Percentiles rank a stretch among this genome's conserved stretches.
phyloP scores from a whole-genome alignment of 169 alveolate species.

The Blepharisma undulans region DNA sequence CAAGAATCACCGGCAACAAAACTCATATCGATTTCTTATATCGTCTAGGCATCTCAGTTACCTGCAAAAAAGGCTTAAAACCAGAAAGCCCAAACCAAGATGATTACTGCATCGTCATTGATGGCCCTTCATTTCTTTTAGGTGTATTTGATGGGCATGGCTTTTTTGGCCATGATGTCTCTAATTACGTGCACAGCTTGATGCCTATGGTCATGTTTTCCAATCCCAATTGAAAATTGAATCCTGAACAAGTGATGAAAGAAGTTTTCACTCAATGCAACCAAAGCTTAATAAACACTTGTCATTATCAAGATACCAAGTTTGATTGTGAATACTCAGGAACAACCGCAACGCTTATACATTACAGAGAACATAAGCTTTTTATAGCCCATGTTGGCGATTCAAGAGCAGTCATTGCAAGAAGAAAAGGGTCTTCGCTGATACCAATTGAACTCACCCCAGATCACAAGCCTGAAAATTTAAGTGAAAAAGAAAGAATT shows the following conservation, averaged over 20 bases:
- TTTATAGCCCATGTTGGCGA: conserved; percentile 87
- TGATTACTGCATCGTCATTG: conserved; percentile 74
- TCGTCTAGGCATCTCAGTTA: background rate
- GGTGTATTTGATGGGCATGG: conserved; percentile 94
- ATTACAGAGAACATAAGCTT: conserved; percentile 57
- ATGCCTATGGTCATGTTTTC: conserved; percentile 64
- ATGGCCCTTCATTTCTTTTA: conserved; percentile 69
- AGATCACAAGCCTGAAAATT: conserved; percentile 85
- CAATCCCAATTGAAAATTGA: background rate
- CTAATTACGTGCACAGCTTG: conserved; percentile 75
- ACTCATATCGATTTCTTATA: background rate
- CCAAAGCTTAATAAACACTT: background rate
- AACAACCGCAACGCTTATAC: conserved; percentile 73
- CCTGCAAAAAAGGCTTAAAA: conserved; percentile 37
- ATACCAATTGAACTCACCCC: conserved; percentile 75
- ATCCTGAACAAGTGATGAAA: background rate
- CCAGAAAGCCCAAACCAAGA: conserved; percentile 84
- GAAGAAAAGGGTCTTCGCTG: conserved; percentile 48
- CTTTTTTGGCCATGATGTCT: conserved; percentile 88
- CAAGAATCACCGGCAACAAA: background rate
- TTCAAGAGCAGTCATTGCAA: conserved; percentile 83
- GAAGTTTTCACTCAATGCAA: background rate
- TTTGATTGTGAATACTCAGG: conserved; percentile 76
- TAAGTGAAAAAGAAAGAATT: conserved; percentile 83
- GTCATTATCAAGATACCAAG: background rate